Percentiles rank a stretch among this genome's conserved stretches.
These are phyloP conservation scores for Pueraria montana DNA, from an alignment of 306 rosid species.

Conservation along the genomic window DNA sequence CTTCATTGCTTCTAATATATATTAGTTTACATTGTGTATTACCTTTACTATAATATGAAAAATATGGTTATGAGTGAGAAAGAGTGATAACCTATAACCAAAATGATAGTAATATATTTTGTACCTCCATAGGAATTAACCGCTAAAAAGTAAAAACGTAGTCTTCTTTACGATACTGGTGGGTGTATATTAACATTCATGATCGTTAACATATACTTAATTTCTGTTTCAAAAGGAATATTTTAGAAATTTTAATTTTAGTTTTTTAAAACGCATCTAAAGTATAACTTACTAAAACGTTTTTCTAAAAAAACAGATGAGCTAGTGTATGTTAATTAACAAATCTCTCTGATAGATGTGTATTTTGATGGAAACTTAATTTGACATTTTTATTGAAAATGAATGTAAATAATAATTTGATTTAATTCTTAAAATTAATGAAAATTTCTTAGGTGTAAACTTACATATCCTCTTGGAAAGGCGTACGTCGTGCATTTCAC, in stretches of 20 bases:
- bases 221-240: not conserved
- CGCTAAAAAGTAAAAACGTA: not conserved
- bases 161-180: not conserved
- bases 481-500: not conserved
- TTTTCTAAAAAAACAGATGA: no score
- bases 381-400: no score
- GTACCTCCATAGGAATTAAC: not conserved
- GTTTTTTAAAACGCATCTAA: no score
- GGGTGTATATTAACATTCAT: not conserved
- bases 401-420: no score
- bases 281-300: no score
- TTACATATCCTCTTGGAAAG: not conserved
- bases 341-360: no score
- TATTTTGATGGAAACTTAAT: no score
- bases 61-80: not conserved
- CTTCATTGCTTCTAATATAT: constrained; percentile 45
- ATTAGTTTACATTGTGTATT: not conserved
- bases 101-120: not conserved
- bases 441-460: not conserved
- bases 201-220: no score
- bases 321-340: no score
- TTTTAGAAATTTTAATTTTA: no score
- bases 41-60: not conserved
- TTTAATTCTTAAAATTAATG: not conserved
- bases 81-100: not conserved